phyloP scores from a whole-genome alignment of 441 rosid genomes.

The Arabidopsis hybrid region DNA sequence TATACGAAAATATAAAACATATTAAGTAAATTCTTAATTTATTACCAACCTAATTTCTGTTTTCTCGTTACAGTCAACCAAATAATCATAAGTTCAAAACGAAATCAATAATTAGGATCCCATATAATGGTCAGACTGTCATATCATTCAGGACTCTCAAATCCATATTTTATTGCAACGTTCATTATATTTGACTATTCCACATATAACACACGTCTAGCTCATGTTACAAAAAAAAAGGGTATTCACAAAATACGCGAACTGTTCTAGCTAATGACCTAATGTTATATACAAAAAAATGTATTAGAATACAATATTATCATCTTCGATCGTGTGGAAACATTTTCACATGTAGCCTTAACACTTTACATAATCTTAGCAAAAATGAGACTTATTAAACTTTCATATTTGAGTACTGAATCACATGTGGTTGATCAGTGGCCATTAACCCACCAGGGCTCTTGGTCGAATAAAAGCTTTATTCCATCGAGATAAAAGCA shows the following conservation, averaged over 20 bases:
- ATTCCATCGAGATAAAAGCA: conserved; percentile 19
- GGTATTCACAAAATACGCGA: too few species aligned
- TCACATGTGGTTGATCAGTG: not conserved
- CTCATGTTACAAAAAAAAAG: not conserved
- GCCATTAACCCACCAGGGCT: conserved; percentile 1
- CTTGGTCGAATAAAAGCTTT: conserved; percentile 30
- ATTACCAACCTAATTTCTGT: not conserved
- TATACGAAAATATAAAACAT: not conserved
- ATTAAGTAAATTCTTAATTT: not conserved
- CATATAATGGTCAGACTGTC: conserved; percentile 22
- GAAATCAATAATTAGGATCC: conserved; percentile 30
- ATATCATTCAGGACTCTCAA: conserved; percentile 29
- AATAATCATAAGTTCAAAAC: not conserved
- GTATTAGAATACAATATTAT: too few species aligned
- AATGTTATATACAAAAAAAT: too few species aligned
- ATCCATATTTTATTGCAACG: conserved; percentile 16
- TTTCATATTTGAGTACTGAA: not conserved
- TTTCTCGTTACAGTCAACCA: conserved; percentile 23
- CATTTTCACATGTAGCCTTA: not conserved
- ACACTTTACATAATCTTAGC: not conserved
- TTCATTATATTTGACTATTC: not conserved
- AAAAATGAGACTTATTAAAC: conserved; percentile 5
- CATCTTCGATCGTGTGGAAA: not conserved
- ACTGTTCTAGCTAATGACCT: too few species aligned
- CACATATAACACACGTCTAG: not conserved